These are phyloP conservation scores for Dioscorea alata DNA, from an alignment of 106 monocot genomes.

Conservation along the genomic window DNA sequence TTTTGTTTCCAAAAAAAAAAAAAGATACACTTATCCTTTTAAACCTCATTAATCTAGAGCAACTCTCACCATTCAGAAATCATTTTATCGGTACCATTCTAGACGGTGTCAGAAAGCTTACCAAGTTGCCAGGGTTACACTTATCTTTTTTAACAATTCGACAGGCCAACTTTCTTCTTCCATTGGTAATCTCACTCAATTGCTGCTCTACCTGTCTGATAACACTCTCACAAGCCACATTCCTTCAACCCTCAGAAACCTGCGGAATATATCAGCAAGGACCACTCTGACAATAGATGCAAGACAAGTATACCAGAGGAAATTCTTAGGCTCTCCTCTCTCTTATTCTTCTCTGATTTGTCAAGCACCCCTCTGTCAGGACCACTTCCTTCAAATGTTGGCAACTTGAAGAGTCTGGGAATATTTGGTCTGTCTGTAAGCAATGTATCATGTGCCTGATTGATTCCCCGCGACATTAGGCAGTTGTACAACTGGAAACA, in stretches of 20 bases:
- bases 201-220: neutral
- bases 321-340: neutral
- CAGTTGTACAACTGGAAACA: neutral
- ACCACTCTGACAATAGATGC: neutral
- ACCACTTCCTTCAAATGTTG: neutral
- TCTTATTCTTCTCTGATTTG: neutral
- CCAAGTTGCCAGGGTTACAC: neutral
- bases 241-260: constrained; percentile 1
- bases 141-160: neutral
- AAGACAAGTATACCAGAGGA: neutral
- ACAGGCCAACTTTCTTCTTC: neutral
- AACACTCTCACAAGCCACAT: neutral
- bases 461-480: neutral
- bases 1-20: too few relatives aligned
- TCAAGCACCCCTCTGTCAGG: neutral
- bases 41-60: neutral
- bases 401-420: neutral
- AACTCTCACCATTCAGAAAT: neutral
- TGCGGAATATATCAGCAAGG: neutral
- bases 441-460: neutral
- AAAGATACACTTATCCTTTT: too few relatives aligned
- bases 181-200: neutral
- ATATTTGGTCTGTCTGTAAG: neutral
- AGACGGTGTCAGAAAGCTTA: neutral
- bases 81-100: neutral